phyloP scores from a whole-genome alignment of 495 filamentous ascomycete species.

The Tuber borchii region DNA sequence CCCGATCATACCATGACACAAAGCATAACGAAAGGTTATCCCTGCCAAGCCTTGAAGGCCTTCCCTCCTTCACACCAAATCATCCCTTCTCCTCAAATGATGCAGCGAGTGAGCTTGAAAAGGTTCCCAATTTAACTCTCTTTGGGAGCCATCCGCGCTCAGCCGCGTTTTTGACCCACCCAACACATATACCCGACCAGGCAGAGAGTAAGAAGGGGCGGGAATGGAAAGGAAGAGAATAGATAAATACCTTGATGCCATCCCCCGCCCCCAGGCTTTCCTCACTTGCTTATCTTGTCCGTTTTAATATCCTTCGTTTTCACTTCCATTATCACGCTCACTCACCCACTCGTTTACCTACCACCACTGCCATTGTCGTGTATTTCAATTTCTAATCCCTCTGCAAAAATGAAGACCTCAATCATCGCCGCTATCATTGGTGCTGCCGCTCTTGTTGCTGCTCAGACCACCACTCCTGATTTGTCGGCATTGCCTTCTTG shows the following conservation, averaged over 20 bases:
- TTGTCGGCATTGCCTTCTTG: conserved; percentile 4
- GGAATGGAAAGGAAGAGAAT: background rate
- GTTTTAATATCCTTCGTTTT: conserved; percentile 10
- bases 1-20: background rate
- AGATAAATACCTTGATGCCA: background rate
- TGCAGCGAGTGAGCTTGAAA: background rate
- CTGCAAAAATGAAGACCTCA: conserved; percentile 45
- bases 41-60: background rate
- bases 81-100: background rate
- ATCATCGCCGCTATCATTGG: conserved; percentile 32
- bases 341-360: background rate
- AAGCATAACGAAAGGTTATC: background rate
- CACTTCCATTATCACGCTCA: background rate
- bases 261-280: background rate
- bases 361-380: background rate
- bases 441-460: conserved; percentile 34
- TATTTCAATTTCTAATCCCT: conserved; percentile 6
- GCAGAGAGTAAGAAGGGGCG: background rate
- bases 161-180: background rate
- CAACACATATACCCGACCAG: background rate
- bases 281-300: background rate
- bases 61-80: background rate
- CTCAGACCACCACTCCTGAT: conserved; percentile 14
- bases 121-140: background rate
- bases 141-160: background rate